A percentile compares a stretch with the other conserved stretches of the same genome.
Evolutionary conservation across 805 yeast genomes (phyloP).

Genomic region (Saturnispora mendoncae): DNA sequence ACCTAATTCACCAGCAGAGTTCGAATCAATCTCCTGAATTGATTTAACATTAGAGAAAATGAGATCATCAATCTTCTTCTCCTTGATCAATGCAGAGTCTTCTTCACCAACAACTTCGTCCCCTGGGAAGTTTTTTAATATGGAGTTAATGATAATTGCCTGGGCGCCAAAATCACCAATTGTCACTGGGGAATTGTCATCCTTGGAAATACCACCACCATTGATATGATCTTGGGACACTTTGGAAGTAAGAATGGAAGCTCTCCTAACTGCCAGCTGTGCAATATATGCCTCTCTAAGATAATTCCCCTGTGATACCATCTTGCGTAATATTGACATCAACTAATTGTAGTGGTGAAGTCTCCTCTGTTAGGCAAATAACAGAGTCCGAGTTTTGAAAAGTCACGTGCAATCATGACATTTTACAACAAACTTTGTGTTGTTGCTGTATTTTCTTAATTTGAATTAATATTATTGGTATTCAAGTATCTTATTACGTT

Average conservation of each 20-base stretch:
- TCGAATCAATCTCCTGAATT: slow-evolving; percentile 39
- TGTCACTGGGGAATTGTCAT: slow-evolving; percentile 92
- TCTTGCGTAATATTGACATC: slow-evolving; percentile 1
- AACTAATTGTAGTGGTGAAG: neutral
- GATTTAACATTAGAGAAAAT: slow-evolving; percentile 54
- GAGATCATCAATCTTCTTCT: slow-evolving; percentile 39
- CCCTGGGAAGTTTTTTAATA: slow-evolving; percentile 65
- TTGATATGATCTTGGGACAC: slow-evolving; percentile 45
- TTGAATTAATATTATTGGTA: too few relatives aligned
- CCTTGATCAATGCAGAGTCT: slow-evolving; percentile 60
- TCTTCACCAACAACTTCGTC: slow-evolving; percentile 95
- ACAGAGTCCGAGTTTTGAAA: neutral
- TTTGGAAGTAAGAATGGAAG: slow-evolving; percentile 63
- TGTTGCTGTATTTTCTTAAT: neutral
- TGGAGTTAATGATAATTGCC: slow-evolving; percentile 80
- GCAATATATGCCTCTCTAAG: slow-evolving; percentile 70
- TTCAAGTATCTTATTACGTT: too few relatives aligned
- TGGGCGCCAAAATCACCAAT: slow-evolving; percentile 96
- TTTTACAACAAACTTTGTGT: neutral
- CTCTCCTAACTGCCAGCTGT: slow-evolving; percentile 82
- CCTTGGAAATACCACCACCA: slow-evolving; percentile 57
- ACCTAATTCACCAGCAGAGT: slow-evolving; percentile 31
- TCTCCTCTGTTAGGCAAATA: neutral
- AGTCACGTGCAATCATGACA: slow-evolving; percentile 1
- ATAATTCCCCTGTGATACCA: slow-evolving; percentile 25